These are phyloP conservation scores for Aspergillus nanangensis DNA, from an alignment of 495 filamentous ascomycete species.

Conservation along the genomic window DNA sequence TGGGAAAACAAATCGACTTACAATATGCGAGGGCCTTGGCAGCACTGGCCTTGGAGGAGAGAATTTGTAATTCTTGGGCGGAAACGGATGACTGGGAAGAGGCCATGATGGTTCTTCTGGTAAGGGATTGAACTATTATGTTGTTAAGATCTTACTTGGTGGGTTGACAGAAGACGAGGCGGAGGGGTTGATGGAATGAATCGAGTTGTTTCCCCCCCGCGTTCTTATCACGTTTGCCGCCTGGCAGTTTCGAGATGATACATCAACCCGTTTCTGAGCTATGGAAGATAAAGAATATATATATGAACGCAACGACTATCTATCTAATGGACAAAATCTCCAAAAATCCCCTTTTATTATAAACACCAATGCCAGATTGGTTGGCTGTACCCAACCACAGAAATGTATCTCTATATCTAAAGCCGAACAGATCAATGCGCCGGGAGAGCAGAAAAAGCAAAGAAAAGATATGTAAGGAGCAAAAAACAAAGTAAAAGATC, in stretches of 20 bases:
- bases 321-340: too few species aligned
- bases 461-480: not conserved
- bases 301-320: too few species aligned
- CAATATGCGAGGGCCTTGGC: conserved; percentile 80
- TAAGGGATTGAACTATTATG: too few species aligned
- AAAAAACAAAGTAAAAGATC: conserved; percentile 1
- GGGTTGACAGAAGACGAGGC: too few species aligned
- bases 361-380: conserved; percentile 13
- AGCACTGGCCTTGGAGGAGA: conserved; percentile 53
- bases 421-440: not conserved
- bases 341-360: not conserved
- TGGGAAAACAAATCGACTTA: conserved; percentile 19
- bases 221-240: too few species aligned
- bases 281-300: too few species aligned
- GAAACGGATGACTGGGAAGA: conserved; percentile 44
- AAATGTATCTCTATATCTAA: not conserved
- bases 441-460: not conserved
- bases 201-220: too few species aligned
- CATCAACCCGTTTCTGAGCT: too few species aligned
- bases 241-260: too few species aligned
- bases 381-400: not conserved
- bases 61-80: conserved; percentile 52
- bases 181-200: too few species aligned
- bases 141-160: too few species aligned
- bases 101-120: conserved; percentile 12